phyloP scores from a whole-genome alignment of 139 green algal genomes.

The Asterochloris sp. region DNA sequence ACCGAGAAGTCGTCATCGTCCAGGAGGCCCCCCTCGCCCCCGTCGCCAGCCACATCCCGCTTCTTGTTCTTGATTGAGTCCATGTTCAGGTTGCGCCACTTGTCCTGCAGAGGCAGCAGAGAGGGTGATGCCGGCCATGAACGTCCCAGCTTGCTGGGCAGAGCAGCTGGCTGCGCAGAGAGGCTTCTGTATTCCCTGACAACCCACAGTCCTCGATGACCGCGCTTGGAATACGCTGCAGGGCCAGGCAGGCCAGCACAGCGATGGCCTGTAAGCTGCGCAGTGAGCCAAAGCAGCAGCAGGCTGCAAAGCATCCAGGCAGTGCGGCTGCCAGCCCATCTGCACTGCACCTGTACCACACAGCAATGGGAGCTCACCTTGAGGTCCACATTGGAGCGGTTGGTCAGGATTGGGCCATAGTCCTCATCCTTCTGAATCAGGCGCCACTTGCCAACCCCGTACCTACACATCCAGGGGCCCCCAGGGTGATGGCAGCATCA shows the following conservation, averaged over 20 bases:
- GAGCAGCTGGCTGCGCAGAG: no score
- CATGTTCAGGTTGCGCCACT: constrained; percentile 56
- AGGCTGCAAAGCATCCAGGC: not conserved
- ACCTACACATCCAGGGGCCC: constrained; percentile 15
- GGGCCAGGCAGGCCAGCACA: no score
- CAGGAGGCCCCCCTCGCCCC: not conserved
- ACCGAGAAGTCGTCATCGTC: no score
- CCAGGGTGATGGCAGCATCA: not conserved
- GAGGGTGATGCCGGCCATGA: no score
- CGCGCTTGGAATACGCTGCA: no score
- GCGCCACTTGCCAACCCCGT: constrained; percentile 56
- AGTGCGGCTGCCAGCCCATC: not conserved
- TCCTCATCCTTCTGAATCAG: constrained; percentile 56
- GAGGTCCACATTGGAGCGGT: constrained; percentile 58
- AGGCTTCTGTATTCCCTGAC: no score
- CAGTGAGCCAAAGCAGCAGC: not conserved
- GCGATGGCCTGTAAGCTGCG: no score
- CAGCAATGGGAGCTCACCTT: constrained; percentile 26
- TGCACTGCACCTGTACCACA: no score
- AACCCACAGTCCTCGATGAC: no score
- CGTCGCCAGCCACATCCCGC: not conserved
- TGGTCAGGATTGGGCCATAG: constrained; percentile 31
- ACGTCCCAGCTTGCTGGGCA: no score
- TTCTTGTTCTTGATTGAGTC: not conserved
- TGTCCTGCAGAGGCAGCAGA: constrained; percentile 30